Conservation (phyloP, 306 rosid genomes). For the Dalbergia oliveri region DNA sequence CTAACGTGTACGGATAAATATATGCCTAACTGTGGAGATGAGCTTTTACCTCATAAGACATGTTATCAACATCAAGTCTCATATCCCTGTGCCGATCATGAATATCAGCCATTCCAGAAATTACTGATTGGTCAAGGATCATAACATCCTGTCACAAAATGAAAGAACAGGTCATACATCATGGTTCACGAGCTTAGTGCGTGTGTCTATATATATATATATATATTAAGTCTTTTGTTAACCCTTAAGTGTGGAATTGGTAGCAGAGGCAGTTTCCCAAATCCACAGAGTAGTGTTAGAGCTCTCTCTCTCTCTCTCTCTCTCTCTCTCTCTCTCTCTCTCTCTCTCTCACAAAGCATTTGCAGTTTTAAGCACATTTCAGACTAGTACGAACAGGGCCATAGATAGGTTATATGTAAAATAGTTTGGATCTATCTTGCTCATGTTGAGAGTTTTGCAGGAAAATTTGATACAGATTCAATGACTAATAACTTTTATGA, state of each 20-base stretch:
- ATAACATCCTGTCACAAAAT: constrained; percentile 79
- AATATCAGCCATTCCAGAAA: constrained; percentile 85
- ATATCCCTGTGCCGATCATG: constrained; percentile 94
- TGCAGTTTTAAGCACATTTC: too few species aligned
- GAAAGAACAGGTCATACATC: constrained; percentile 38
- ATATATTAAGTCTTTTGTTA: neutral
- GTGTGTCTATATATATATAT: neutral
- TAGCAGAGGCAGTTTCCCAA: constrained; percentile 1
- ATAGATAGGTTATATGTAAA: neutral
- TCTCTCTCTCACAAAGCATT: too few species aligned
- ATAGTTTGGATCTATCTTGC: neutral
- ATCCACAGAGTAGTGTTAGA: neutral
- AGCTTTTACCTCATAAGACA: constrained; percentile 67
- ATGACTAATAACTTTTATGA: neutral
- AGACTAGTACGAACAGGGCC: too few species aligned
- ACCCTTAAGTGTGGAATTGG: neutral
- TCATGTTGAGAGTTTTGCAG: neutral
- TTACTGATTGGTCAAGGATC: constrained; percentile 89
- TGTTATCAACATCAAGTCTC: constrained; percentile 98
- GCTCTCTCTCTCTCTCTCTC: neutral
- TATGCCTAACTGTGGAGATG: constrained; percentile 1
- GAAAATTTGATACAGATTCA: neutral
- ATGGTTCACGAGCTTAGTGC: neutral
- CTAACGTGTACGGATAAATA: neutral
- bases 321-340: too few species aligned